phyloP scores from a whole-genome alignment of 2,329 filamentous ascomycete species.

The Mycocentrospora acerina region DNA sequence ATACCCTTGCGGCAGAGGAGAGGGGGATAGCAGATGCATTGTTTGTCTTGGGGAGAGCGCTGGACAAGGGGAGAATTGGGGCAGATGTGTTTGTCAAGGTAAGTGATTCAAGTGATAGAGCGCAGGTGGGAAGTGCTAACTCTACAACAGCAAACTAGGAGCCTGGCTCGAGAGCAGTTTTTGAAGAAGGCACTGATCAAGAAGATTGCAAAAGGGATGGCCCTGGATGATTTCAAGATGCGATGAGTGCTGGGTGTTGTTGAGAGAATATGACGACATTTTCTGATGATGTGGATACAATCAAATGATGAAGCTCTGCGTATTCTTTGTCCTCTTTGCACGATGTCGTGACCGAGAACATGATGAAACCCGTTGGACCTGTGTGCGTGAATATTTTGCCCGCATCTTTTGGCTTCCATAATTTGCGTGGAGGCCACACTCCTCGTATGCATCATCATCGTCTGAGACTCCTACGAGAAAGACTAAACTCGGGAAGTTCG shows the following conservation, averaged over 20 bases:
- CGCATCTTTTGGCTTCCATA: no score
- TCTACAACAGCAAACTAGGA: constrained; percentile 58
- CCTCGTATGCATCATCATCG: no score
- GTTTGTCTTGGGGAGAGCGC: constrained; percentile 74
- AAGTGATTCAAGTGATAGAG: constrained; percentile 11
- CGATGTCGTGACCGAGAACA: no score
- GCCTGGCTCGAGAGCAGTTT: constrained; percentile 76
- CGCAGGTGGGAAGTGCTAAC: constrained; percentile 10
- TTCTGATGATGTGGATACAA: no score
- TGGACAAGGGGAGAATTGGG: constrained; percentile 71
- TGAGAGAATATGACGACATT: not conserved
- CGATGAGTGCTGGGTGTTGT: constrained; percentile 16
- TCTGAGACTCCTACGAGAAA: no score
- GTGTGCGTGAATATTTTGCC: no score
- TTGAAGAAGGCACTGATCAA: constrained; percentile 77
- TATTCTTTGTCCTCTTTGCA: no score
- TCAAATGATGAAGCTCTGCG: no score
- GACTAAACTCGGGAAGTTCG: no score
- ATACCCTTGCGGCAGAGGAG: constrained; percentile 86
- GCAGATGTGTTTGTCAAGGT: constrained; percentile 77
- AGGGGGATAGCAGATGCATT: constrained; percentile 82
- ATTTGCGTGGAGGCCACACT: no score
- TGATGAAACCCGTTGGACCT: no score
- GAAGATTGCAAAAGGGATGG: constrained; percentile 78
- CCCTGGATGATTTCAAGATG: constrained; percentile 52